Conservation (phyloP, 2,329 filamentous ascomycete species). For the Kalmusia sp. region DNA sequence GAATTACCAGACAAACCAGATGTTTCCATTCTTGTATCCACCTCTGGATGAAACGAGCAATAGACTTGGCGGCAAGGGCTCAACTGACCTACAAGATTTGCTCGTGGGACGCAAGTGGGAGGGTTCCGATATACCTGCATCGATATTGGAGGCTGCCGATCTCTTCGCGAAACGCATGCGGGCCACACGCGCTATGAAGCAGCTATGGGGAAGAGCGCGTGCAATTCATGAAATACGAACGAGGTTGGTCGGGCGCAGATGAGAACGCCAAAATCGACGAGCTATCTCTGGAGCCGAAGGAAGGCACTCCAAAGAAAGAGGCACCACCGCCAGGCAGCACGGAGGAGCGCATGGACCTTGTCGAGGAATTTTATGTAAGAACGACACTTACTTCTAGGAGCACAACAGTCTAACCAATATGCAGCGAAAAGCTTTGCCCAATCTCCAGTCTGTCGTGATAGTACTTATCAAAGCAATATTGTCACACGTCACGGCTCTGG, state of each 20-base stretch:
- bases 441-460: constrained; percentile 91
- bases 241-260: constrained; percentile 76
- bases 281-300: constrained; percentile 45
- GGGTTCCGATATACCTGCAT: constrained; percentile 91
- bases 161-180: constrained; percentile 89
- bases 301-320: constrained; percentile 44
- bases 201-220: constrained; percentile 96
- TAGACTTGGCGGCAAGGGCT: constrained; percentile 86
- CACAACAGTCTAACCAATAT: constrained; percentile 17
- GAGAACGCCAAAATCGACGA: constrained; percentile 55
- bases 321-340: constrained; percentile 56
- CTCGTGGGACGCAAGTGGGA: constrained; percentile 88
- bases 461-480: constrained; percentile 89
- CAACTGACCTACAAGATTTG: constrained; percentile 77
- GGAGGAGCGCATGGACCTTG: constrained; percentile 70
- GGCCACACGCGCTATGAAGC: constrained; percentile 88
- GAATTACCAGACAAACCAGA: constrained; percentile 98
- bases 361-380: constrained; percentile 87
- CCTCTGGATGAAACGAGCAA: constrained; percentile 89
- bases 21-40: constrained; percentile 97
- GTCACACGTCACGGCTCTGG: constrained; percentile 84
- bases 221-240: constrained; percentile 87
- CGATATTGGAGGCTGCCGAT: constrained; percentile 92
- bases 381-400: neutral
- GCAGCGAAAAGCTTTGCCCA: constrained; percentile 77